Evolutionary conservation across 306 rosid genomes (phyloP).

Genomic region (Inga leiocalycina): DNA sequence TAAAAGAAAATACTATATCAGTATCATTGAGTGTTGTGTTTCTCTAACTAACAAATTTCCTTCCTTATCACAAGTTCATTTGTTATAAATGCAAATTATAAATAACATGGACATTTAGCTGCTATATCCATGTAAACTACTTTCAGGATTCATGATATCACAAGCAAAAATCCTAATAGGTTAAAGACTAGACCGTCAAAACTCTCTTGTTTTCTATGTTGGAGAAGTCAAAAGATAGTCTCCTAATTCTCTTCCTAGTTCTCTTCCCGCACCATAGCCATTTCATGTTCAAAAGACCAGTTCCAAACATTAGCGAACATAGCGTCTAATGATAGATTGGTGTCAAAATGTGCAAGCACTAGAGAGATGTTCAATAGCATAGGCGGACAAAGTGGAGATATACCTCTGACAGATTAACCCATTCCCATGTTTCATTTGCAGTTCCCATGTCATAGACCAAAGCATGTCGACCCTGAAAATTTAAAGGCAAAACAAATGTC

Average conservation of each 20-base stretch:
- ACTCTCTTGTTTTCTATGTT: not conserved
- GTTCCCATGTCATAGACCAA: constrained; percentile 81
- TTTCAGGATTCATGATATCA: not conserved
- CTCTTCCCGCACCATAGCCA: not conserved
- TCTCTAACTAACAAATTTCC: constrained; percentile 20
- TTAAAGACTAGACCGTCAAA: not conserved
- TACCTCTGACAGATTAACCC: constrained; percentile 97
- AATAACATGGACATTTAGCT: not conserved
- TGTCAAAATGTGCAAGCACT: not conserved
- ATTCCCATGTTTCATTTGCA: constrained; percentile 79
- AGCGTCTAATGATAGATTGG: not conserved
- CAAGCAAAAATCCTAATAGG: not conserved
- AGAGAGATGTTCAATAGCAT: constrained; percentile 4
- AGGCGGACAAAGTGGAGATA: constrained; percentile 24
- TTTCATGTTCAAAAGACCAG: not conserved
- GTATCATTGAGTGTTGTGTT: not conserved
- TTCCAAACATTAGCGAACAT: not conserved
- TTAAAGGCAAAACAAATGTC: constrained; percentile 18
- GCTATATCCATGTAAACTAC: not conserved
- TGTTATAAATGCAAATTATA: not conserved
- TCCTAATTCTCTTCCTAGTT: not conserved
- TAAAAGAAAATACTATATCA: not conserved
- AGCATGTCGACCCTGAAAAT: constrained; percentile 77
- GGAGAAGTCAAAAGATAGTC: not conserved
- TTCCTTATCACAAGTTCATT: not conserved